phyloP scores from a whole-genome alignment of 768 basidiomycete genomes.

The Chalciporus piperatus region DNA sequence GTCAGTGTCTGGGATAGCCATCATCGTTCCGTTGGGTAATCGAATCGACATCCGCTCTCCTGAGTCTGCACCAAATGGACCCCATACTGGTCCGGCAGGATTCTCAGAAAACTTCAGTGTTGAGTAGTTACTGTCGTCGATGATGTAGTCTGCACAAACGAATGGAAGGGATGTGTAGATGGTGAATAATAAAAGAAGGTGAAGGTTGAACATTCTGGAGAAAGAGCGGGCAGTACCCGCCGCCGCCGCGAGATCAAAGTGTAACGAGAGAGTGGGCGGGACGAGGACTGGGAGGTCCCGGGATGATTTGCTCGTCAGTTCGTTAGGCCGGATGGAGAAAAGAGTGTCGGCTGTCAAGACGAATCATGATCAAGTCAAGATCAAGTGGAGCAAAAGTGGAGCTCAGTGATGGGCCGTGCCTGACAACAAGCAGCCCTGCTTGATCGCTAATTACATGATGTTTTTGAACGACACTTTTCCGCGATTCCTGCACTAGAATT shows the following conservation, averaged over 20 bases:
- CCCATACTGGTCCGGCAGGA: constrained; percentile 27
- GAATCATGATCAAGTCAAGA: too few species aligned
- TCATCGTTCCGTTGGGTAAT: constrained; percentile 27
- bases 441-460: too few species aligned
- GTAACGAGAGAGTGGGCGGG: constrained; percentile 10
- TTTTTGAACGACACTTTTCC: too few species aligned
- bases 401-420: too few species aligned
- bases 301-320: neutral
- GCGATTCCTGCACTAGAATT: too few species aligned
- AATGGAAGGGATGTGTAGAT: constrained; percentile 1
- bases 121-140: constrained; percentile 28
- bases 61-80: constrained; percentile 21
- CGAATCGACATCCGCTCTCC: constrained; percentile 18
- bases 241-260: neutral
- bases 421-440: too few species aligned
- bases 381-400: too few species aligned
- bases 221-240: neutral
- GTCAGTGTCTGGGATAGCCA: constrained; percentile 18
- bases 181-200: neutral
- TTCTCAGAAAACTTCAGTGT: constrained; percentile 25
- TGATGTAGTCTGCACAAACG: constrained; percentile 24
- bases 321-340: neutral
- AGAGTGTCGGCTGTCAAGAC: too few species aligned
- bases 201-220: constrained; percentile 9
- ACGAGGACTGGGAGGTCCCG: neutral